Evolutionary conservation across 805 yeast genomes (phyloP).

Genomic region (Metschnikowia koreensis): DNA sequence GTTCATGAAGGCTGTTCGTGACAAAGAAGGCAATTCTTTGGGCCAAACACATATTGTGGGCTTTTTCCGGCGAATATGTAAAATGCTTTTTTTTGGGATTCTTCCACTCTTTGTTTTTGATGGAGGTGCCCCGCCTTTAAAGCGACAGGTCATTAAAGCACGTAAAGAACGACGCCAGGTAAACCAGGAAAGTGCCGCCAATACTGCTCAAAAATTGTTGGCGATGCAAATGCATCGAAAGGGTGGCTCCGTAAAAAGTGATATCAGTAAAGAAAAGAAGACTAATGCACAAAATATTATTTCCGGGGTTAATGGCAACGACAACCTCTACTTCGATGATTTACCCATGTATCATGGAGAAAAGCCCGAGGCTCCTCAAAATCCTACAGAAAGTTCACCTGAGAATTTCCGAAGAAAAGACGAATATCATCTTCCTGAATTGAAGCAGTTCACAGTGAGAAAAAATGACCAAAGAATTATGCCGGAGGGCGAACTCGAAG

Average conservation of each 20-base stretch:
- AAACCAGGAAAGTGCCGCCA: slow-evolving; percentile 61
- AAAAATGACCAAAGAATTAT: slow-evolving; percentile 69
- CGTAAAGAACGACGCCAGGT: slow-evolving; percentile 76
- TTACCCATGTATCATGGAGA: slow-evolving; percentile 23
- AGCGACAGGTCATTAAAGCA: slow-evolving; percentile 70
- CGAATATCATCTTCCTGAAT: slow-evolving; percentile 81
- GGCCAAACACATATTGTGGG: slow-evolving; percentile 90
- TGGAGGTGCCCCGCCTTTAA: slow-evolving; percentile 88
- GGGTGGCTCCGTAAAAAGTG: slow-evolving; percentile 16
- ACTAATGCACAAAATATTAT: background rate
- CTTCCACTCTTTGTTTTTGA: slow-evolving; percentile 90
- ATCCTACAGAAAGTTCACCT: background rate
- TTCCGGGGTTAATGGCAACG: slow-evolving; percentile 1
- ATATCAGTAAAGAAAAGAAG: slow-evolving; percentile 26
- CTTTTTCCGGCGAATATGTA: slow-evolving; percentile 90
- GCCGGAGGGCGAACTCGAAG: slow-evolving; percentile 68
- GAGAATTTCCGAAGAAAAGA: slow-evolving; percentile 55
- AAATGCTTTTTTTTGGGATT: slow-evolving; percentile 81
- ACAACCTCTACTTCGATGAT: slow-evolving; percentile 25
- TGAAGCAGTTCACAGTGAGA: slow-evolving; percentile 53
- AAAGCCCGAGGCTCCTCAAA: background rate
- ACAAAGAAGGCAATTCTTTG: slow-evolving; percentile 73
- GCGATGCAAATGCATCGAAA: slow-evolving; percentile 72
- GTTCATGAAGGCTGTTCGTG: slow-evolving; percentile 91
- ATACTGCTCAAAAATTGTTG: slow-evolving; percentile 76